These are phyloP conservation scores for Zasmidium citrigriseum DNA, from an alignment of 2,329 filamentous ascomycete genomes.

Conservation along the genomic window DNA sequence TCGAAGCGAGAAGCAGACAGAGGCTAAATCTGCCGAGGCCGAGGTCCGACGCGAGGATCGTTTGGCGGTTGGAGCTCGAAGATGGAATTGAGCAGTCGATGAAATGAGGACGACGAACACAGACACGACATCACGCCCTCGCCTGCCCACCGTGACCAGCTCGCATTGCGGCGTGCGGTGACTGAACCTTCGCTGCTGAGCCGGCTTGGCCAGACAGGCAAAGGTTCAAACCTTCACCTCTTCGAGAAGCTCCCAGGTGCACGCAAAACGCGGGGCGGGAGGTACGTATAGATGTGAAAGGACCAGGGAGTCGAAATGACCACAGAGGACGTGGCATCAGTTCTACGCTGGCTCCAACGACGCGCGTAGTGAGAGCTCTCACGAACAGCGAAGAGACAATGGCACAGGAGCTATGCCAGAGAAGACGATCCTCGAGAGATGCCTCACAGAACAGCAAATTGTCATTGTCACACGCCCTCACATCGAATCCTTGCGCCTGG, in stretches of 20 bases:
- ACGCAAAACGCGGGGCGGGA: not conserved
- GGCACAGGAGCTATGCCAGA: no score
- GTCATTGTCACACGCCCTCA: no score
- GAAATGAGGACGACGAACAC: not conserved
- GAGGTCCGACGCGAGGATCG: not conserved
- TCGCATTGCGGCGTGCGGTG: not conserved
- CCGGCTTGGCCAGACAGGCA: not conserved
- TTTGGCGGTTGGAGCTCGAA: not conserved
- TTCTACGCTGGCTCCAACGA: no score
- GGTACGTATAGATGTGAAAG: no score
- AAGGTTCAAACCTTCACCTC: not conserved
- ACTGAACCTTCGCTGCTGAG: not conserved
- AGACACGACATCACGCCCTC: not conserved
- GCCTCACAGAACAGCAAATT: no score
- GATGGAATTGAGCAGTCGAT: not conserved
- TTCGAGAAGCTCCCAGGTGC: not conserved
- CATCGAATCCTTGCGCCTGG: no score
- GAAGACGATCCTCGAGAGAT: no score
- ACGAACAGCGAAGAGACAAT: no score
- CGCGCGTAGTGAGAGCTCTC: no score
- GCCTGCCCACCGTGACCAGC: not conserved
- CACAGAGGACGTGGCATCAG: no score
- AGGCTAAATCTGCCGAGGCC: not conserved
- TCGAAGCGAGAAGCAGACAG: not conserved
- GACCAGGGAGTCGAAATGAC: not conserved